Conservation (phyloP, 371 early-diverging fungal species). For the Parasitella parasitica region DNA sequence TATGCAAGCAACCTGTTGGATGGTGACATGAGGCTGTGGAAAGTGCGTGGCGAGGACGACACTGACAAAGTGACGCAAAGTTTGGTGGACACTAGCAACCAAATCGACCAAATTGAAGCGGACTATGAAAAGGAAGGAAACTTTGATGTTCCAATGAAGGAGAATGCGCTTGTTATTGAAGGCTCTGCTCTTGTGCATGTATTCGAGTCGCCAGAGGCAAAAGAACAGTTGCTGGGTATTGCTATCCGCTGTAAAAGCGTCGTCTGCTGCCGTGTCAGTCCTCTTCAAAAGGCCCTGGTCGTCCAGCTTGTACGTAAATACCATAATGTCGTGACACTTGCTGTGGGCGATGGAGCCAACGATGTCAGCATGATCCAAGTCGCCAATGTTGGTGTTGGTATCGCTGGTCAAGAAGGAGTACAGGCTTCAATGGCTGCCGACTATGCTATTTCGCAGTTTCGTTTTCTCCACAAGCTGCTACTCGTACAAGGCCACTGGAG, state of each 20-base stretch:
- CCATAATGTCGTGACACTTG: slow-evolving; percentile 75
- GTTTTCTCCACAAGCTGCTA: slow-evolving; percentile 79
- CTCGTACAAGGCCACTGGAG: slow-evolving; percentile 89
- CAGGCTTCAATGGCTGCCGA: slow-evolving; percentile 92
- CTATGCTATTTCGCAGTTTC: slow-evolving; percentile 89
- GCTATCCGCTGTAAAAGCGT: slow-evolving; percentile 87
- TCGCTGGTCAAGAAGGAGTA: slow-evolving; percentile 87
- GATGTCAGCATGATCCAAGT: slow-evolving; percentile 94
- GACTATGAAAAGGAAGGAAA: background rate
- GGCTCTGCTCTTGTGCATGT: slow-evolving; percentile 84
- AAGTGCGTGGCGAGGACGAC: slow-evolving; percentile 54
- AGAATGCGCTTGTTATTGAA: slow-evolving; percentile 86
- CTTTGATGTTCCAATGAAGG: background rate
- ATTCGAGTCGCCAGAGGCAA: slow-evolving; percentile 63
- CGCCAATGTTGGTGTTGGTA: slow-evolving; percentile 93
- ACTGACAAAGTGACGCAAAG: slow-evolving; percentile 41
- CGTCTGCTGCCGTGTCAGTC: slow-evolving; percentile 93
- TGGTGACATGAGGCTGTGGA: slow-evolving; percentile 72
- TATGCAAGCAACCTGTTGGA: slow-evolving; percentile 85
- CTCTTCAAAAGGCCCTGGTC: slow-evolving; percentile 96
- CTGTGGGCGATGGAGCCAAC: slow-evolving; percentile 98
- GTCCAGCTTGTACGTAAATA: slow-evolving; percentile 88
- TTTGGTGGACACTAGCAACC: slow-evolving; percentile 38
- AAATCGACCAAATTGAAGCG: slow-evolving; percentile 1
- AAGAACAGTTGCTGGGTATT: slow-evolving; percentile 67